Evolutionary conservation across 1,139 yeast genomes (phyloP).

Genomic region (Nakaseomyces delphensis): DNA sequence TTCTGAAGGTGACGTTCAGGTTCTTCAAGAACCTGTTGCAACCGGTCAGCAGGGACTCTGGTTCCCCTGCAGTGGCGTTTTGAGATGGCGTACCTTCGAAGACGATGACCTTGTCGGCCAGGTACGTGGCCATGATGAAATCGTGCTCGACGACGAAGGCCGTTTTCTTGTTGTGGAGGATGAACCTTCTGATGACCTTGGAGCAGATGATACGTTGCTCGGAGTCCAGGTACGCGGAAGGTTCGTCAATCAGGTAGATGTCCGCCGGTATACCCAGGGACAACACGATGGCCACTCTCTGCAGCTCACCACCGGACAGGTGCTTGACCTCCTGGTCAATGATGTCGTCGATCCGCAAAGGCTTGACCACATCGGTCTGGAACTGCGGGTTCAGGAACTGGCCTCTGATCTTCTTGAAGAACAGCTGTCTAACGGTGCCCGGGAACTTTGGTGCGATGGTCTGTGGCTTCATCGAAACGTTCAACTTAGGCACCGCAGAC

Average conservation of each 20-base stretch:
- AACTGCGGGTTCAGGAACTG: constrained; percentile 93
- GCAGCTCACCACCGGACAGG: constrained; percentile 98
- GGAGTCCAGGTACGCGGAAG: constrained; percentile 96
- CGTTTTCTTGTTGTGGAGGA: constrained; percentile 92
- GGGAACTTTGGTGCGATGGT: constrained; percentile 97
- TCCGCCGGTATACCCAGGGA: constrained; percentile 94
- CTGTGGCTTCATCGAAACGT: constrained; percentile 96
- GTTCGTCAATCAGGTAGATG: constrained; percentile 93
- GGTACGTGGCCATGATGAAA: constrained; percentile 98
- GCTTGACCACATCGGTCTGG: constrained; percentile 96
- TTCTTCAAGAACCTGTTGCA: constrained; percentile 95
- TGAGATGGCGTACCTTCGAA: constrained; percentile 92
- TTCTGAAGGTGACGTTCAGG: constrained; percentile 94
- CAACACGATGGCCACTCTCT: constrained; percentile 95
- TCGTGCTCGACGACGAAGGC: constrained; percentile 99
- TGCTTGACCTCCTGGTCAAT: constrained; percentile 97
- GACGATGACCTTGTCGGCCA: constrained; percentile 97
- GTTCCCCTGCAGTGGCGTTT: constrained; percentile 72
- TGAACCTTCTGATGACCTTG: constrained; percentile 93
- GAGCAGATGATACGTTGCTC: constrained; percentile 99
- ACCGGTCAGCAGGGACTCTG: constrained; percentile 90
- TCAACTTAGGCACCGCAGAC: constrained; percentile 69
- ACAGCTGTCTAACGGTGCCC: constrained; percentile 95
- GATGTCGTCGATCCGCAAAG: constrained; percentile 84
- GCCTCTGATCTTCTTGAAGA: constrained; percentile 91